Evolutionary conservation across 1,139 yeast species (phyloP).

Genomic region (Yamadazyma songkhlaensis): DNA sequence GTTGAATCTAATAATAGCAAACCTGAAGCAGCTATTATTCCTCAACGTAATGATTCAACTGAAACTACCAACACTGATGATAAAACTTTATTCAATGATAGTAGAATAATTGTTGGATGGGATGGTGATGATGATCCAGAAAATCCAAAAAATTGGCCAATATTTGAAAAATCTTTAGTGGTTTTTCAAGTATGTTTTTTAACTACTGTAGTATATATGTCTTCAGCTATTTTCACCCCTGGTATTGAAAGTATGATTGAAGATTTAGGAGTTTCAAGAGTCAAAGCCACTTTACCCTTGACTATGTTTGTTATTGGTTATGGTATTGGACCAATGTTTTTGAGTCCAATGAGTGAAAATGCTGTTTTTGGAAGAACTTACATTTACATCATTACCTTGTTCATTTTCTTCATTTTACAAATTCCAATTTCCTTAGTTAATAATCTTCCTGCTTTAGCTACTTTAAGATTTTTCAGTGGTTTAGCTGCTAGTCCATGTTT

Average conservation of each 20-base stretch:
- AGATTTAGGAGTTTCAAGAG: conserved; percentile 27
- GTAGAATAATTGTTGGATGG: conserved; percentile 7
- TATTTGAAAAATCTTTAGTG: conserved; percentile 18
- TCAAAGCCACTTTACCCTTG: conserved; percentile 43
- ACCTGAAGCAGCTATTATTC: not conserved
- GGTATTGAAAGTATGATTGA: conserved; percentile 38
- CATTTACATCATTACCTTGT: conserved; percentile 28
- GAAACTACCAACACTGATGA: not conserved
- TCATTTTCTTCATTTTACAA: conserved; percentile 32
- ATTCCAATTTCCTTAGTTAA: conserved; percentile 30
- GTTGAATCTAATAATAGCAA: not conserved
- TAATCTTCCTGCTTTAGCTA: conserved; percentile 28
- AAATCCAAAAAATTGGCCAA: conserved; percentile 29
- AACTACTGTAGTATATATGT: conserved; percentile 26
- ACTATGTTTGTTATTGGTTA: conserved; percentile 48
- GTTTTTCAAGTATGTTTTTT: conserved; percentile 18
- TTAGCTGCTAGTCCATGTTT: conserved; percentile 33
- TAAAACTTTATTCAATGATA: not conserved
- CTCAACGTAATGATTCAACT: not conserved
- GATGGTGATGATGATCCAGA: conserved; percentile 24
- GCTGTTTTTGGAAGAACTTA: conserved; percentile 51
- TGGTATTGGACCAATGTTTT: conserved; percentile 54
- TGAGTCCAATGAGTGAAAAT: conserved; percentile 53
- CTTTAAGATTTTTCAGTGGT: conserved; percentile 32
- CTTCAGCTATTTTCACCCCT: conserved; percentile 27